A percentile compares a stretch with the other conserved stretches of the same genome.
phyloP scores from a whole-genome alignment of 441 rosid species.

The Populus hybrid region DNA sequence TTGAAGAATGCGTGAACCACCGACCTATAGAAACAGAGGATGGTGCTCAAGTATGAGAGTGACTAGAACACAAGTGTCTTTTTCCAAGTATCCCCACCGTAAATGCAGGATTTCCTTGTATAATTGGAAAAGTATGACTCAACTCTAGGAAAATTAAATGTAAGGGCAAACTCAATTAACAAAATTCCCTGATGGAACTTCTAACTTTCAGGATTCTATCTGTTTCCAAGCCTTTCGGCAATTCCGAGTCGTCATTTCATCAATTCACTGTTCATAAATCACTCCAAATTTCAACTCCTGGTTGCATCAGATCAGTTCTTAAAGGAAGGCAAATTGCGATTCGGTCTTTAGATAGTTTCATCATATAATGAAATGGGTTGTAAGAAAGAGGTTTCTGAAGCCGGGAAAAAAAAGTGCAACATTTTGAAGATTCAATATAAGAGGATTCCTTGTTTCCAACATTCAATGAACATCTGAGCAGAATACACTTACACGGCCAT shows the following conservation, averaged over 20 bases:
- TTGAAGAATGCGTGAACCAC: slow-evolving; percentile 13
- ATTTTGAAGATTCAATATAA: not conserved
- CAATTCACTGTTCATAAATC: not conserved
- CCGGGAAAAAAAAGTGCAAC: not conserved
- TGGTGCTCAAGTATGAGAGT: slow-evolving; percentile 6
- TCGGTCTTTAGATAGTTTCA: not conserved
- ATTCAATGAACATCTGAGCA: not conserved
- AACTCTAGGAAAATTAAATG: not conserved
- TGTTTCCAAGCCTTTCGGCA: not conserved
- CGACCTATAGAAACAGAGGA: not conserved
- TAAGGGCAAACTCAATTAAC: not conserved
- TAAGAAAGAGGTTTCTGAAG: not conserved
- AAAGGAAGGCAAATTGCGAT: not conserved
- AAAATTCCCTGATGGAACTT: not conserved
- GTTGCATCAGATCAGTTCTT: not conserved
- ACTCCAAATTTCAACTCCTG: not conserved
- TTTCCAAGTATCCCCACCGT: not conserved
- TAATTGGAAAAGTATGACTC: not conserved
- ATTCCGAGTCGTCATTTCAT: not conserved
- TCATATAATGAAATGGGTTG: not conserved
- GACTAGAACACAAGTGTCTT: not conserved
- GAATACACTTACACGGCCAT: slow-evolving; percentile 1
- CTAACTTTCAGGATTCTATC: not conserved
- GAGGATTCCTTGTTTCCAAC: not conserved
- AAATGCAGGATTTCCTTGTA: not conserved